Evolutionary conservation across 2,329 filamentous ascomycete genomes (phyloP), one percentile per base, ranked within the genome.

Genomic region (Thermoascus crustaceus): DNA sequence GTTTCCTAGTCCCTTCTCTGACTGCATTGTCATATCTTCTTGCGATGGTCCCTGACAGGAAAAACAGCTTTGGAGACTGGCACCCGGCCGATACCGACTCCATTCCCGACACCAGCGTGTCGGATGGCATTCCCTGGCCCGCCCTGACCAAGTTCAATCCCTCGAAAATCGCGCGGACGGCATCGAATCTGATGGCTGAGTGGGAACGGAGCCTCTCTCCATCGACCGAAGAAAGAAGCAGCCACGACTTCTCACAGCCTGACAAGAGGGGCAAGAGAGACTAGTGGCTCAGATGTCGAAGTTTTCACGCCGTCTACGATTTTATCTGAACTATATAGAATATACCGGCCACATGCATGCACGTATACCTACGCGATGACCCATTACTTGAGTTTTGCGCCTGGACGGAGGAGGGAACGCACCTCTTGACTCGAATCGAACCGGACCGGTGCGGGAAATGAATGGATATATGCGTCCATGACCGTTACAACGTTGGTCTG

Each of bases 101-200:
- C 30, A 37, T 48, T 18, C 52, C 48, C 7, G 53, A 58, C 37
- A 49, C 51, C 27, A 57, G 48, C 32, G 51, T 55, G 9, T 53
- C 57, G 23, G 63, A 66, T 33, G 55, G 58, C 34, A 67, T 71
- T 9, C 67, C 82, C 18, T 85, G 85, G 64, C 79, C 80, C 32
- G 74, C 81, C 31, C 72, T 93, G 37, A 80, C 79, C 54, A 78
- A 80, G 44, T 64, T 87, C 26, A 75, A 77, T 6, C 83, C 87
- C 0, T 79, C 78, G 47, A 87, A 85, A 49, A 66, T 95, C 47
- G 85, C 86, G 55, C 75, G 78, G 23, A 89, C 85, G 1, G 85
- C 88, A n/a, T 83, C 80, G 22, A 83, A 82, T 43, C 70, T 94
- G 38, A 86, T 95, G 77, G 82, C 80, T 45, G 87, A 94, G 55